These are phyloP conservation scores for Diversispora eburnea DNA, from an alignment of 192 early-diverging fungal genomes.

Conservation along the genomic window DNA sequence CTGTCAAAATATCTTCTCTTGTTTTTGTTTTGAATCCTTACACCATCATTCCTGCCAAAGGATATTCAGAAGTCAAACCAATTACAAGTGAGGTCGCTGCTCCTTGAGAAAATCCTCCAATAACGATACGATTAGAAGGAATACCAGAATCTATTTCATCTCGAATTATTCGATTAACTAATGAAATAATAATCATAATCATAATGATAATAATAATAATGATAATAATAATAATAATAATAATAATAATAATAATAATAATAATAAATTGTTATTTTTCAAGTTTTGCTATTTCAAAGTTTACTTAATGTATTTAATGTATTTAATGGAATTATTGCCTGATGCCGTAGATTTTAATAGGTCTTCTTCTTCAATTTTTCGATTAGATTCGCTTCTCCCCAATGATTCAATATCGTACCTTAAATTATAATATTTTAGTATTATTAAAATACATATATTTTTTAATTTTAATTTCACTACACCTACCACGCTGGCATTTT, in stretches of 20 bases:
- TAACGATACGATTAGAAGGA: slow-evolving; percentile 75
- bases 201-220: too few relatives aligned
- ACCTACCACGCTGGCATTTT: slow-evolving; percentile 93
- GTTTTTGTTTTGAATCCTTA: not conserved
- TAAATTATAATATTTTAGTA: not conserved
- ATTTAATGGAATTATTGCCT: not conserved
- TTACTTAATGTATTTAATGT: too few relatives aligned
- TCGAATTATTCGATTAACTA: slow-evolving; percentile 39
- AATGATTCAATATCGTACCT: slow-evolving; percentile 24
- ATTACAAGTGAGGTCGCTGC: slow-evolving; percentile 72
- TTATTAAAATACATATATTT: slow-evolving; percentile 38
- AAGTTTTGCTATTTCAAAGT: not conserved
- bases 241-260: too few relatives aligned
- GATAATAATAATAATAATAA: too few relatives aligned
- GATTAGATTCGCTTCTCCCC: slow-evolving; percentile 53
- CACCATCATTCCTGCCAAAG: slow-evolving; percentile 38
- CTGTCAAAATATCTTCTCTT: not conserved
- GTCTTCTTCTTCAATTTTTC: slow-evolving; percentile 31
- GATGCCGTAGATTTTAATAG: not conserved
- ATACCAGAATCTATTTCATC: slow-evolving; percentile 78
- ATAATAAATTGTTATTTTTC: not conserved
- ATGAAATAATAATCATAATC: not conserved
- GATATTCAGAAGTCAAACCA: slow-evolving; percentile 64
- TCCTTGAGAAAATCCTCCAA: slow-evolving; percentile 95
- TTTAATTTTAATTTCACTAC: slow-evolving; percentile 50